phyloP scores from a whole-genome alignment of 2,329 filamentous ascomycete genomes.

The Pochonia chlamydosporia region DNA sequence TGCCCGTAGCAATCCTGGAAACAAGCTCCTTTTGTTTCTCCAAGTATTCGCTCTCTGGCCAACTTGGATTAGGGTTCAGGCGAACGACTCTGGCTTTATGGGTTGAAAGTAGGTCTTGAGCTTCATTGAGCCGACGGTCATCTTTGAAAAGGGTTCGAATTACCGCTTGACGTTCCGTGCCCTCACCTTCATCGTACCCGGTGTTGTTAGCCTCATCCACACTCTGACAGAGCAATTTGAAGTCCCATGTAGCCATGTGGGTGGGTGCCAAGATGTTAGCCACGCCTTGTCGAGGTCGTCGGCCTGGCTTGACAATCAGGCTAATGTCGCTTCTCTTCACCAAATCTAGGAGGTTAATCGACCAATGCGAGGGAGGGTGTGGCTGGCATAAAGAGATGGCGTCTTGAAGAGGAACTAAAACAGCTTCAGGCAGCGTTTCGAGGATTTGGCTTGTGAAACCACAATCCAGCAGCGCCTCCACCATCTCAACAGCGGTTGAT shows the following conservation, averaged over 20 bases:
- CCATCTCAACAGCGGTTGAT: conserved; percentile 53
- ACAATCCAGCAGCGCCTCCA: conserved; percentile 67
- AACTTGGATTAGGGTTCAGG: conserved; percentile 66
- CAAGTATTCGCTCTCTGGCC: conserved; percentile 80
- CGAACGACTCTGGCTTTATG: conserved; percentile 74
- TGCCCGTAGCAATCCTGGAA: conserved; percentile 78
- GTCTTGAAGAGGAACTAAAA: conserved; percentile 77
- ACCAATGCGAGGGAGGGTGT: conserved; percentile 75
- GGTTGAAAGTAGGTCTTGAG: conserved; percentile 77
- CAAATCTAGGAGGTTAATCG: conserved; percentile 62
- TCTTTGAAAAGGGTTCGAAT: conserved; percentile 86
- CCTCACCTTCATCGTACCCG: conserved; percentile 71
- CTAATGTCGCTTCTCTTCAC: conserved; percentile 79
- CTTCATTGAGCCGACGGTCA: conserved; percentile 84
- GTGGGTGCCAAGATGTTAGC: conserved; percentile 46
- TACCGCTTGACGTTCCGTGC: conserved; percentile 75
- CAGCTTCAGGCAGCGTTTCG: conserved; percentile 77
- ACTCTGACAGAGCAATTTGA: conserved; percentile 68
- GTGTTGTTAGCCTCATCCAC: conserved; percentile 54
- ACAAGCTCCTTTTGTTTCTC: conserved; percentile 91
- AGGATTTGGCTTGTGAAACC: conserved; percentile 63
- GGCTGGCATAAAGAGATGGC: conserved; percentile 78
- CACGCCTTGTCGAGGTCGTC: conserved; percentile 22
- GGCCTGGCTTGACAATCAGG: conserved; percentile 48
- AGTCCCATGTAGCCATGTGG: conserved; percentile 66